Base-by-base conservation (phyloP, 768 basidiomycete genomes). In the Serendipita sp. region DNA sequence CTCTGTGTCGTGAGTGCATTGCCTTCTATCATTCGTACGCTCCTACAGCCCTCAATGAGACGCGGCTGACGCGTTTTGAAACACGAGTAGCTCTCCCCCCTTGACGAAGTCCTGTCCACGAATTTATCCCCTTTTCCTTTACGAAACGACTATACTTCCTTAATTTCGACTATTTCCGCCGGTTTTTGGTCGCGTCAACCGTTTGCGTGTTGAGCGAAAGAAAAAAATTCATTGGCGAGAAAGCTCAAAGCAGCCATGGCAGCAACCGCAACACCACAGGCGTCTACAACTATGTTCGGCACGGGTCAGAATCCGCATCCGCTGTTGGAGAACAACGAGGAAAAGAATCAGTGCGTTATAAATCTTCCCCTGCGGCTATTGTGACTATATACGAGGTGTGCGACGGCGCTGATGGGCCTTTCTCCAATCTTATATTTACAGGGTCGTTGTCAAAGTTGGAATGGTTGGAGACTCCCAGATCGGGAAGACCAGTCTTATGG, bases 401-500 rank as follows among this genome's bases (percentile, higher is more conserved):
- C 35, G 8, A 63, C 45, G n/a, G 63, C 63, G n/a, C 44, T 18
- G 37, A 45, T 44, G 4, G 11, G 15, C 35, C 7, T 45, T 63
- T 47, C 16, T 18, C 15, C 15, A 3, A 54, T 44, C 10, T 56
- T 60, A 38, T 1, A 47, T 56, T 38, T 11, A 7, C 73, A 89
- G 90, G 73, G 91, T 96, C 70, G 92, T 95, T 63, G 89, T 96
- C 75, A 97, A 99, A 76, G 95, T 99, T 62, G 95, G 95, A 65
- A 99, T 99, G 95, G 92, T 99, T 54, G 96, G 96, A 60, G 95
- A 99, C 79, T 93, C 92, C 72, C 95, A 97, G 79, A 97, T 98
- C 73, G 94, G 95, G 70, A 97, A 98, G 82, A 98, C 95, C 68
- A 92, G 90, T 76, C 80, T 98, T 74, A 98, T 98, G 95, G 94